These are phyloP conservation scores for Candida gigantensis DNA, from an alignment of 1,139 yeast species.

Conservation along the genomic window DNA sequence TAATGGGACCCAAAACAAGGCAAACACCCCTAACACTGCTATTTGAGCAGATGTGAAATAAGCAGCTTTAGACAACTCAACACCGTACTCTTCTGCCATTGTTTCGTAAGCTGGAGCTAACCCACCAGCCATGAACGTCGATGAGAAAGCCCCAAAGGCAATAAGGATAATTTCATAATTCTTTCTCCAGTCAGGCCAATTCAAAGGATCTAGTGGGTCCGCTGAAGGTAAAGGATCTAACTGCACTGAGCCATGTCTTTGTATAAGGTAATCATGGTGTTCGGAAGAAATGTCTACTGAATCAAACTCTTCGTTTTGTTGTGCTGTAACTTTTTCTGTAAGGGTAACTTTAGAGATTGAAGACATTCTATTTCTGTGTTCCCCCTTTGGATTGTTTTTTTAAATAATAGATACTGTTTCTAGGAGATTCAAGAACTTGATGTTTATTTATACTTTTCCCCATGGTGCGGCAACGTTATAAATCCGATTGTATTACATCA, in stretches of 20 bases:
- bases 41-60: conserved; percentile 21
- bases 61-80: conserved; percentile 16
- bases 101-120: conserved; percentile 18
- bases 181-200: conserved; percentile 19
- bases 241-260: conserved; percentile 18
- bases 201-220: conserved; percentile 19
- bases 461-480: too few relatives aligned
- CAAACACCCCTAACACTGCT: conserved; percentile 19
- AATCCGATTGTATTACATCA: too few relatives aligned
- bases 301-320: not conserved
- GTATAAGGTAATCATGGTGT: conserved; percentile 16
- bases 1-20: conserved; percentile 24
- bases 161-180: conserved; percentile 16
- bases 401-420: too few relatives aligned
- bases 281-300: conserved; percentile 11
- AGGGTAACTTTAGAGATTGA: too few relatives aligned
- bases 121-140: conserved; percentile 21
- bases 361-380: too few relatives aligned
- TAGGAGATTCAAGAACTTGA: too few relatives aligned
- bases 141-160: conserved; percentile 18
- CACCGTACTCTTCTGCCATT: conserved; percentile 16
- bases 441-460: too few relatives aligned
- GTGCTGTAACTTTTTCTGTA: too few relatives aligned
- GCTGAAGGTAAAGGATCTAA: conserved; percentile 20
- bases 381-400: too few relatives aligned